A percentile compares a stretch with the other conserved stretches of the same genome.
These are phyloP conservation scores for Penicillium ucsense DNA, from an alignment of 495 filamentous ascomycete genomes.

Conservation along the genomic window DNA sequence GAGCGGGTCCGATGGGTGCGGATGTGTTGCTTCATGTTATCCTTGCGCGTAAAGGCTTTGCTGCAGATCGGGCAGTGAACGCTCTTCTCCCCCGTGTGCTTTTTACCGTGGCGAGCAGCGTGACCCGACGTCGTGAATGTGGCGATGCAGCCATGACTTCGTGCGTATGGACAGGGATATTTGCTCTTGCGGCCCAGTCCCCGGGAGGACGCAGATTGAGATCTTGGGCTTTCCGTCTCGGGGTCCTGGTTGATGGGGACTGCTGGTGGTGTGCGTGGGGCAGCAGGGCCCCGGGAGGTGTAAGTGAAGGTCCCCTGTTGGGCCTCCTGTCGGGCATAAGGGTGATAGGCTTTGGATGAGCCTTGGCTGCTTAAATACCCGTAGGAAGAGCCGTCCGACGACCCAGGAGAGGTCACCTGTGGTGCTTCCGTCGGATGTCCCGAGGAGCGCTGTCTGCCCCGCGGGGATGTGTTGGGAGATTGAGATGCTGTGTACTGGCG, in stretches of 20 bases:
- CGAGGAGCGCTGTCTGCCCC: constrained; percentile 17
- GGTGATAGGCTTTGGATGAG: constrained; percentile 14
- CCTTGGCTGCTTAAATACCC: constrained; percentile 28
- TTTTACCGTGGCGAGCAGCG: constrained; percentile 91
- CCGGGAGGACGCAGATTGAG: constrained; percentile 8
- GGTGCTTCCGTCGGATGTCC: constrained; percentile 21
- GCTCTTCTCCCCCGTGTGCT: constrained; percentile 92
- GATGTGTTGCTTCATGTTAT: constrained; percentile 98
- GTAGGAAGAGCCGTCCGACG: constrained; percentile 29
- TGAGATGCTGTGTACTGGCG: constrained; percentile 18
- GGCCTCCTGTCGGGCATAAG: constrained; percentile 17
- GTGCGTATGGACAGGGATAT: constrained; percentile 48
- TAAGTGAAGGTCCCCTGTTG: constrained; percentile 10
- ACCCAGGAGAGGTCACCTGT: constrained; percentile 24
- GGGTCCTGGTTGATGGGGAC: constrained; percentile 18
- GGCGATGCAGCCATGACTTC: constrained; percentile 60
- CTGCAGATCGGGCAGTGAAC: constrained; percentile 82
- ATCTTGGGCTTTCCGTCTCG: constrained; percentile 12
- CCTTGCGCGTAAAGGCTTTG: constrained; percentile 91
- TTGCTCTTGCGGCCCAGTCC: constrained; percentile 37
- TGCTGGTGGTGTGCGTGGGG: constrained; percentile 18
- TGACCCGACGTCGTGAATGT: constrained; percentile 95
- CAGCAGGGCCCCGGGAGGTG: constrained; percentile 11
- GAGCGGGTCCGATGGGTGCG: constrained; percentile 59
- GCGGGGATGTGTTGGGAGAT: constrained; percentile 20